Conservation (phyloP, 352 stramenopile genomes). For the Phytophthora kernoviae region DNA sequence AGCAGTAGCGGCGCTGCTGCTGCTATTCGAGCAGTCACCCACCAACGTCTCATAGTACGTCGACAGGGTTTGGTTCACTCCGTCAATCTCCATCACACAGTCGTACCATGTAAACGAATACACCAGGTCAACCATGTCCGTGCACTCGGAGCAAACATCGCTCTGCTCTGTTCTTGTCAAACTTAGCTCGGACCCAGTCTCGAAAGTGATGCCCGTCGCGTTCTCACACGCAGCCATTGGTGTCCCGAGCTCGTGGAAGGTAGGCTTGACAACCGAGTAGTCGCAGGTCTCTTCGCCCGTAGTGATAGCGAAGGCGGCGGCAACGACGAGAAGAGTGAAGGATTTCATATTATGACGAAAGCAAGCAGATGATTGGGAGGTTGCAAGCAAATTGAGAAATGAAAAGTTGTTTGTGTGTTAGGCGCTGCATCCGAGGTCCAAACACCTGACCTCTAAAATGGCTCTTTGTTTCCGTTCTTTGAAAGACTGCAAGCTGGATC, state of each 20-base stretch:
- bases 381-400: slow-evolving; percentile 10
- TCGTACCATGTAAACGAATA: slow-evolving; percentile 15
- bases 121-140: slow-evolving; percentile 13
- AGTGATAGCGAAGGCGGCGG: background rate
- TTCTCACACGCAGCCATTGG: slow-evolving; percentile 17
- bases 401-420: too few relatives aligned
- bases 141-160: slow-evolving; percentile 21
- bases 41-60: slow-evolving; percentile 27
- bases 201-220: slow-evolving; percentile 21
- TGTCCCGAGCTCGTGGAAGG: slow-evolving; percentile 17
- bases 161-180: slow-evolving; percentile 13
- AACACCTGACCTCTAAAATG: background rate
- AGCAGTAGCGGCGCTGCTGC: background rate
- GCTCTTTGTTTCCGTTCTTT: too few relatives aligned
- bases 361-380: background rate
- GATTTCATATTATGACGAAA: slow-evolving; percentile 2
- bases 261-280: slow-evolving; percentile 14
- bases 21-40: slow-evolving; percentile 5
- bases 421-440: too few relatives aligned
- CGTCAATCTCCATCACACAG: slow-evolving; percentile 21
- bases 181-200: slow-evolving; percentile 2
- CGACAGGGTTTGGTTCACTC: slow-evolving; percentile 20
- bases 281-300: slow-evolving; percentile 15
- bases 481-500: too few relatives aligned
- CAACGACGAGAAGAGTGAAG: slow-evolving; percentile 1